Conservation (phyloP, 78 protist species). For the Dictyostelium discoideum region DNA sequence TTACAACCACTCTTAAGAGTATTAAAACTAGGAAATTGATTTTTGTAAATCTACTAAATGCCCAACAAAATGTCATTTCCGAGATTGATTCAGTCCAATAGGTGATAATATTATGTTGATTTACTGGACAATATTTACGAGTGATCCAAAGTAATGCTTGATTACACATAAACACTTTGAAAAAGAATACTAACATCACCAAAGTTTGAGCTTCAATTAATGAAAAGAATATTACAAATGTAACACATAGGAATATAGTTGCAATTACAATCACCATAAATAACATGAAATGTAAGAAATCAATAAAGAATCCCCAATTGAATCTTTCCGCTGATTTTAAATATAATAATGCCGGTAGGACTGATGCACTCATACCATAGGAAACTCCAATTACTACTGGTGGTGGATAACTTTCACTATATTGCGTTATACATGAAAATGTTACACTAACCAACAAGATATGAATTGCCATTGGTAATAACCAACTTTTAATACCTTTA, state of each 20-base stretch:
- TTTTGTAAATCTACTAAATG: not conserved
- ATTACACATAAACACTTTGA: not conserved
- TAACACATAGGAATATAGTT: not conserved
- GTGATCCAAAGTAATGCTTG: slow-evolving; percentile 32
- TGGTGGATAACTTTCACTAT: not conserved
- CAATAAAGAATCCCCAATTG: not conserved
- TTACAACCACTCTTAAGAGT: not conserved
- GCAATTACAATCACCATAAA: not conserved
- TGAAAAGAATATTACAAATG: slow-evolving; percentile 23
- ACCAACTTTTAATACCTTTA: not conserved
- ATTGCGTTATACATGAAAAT: slow-evolving; percentile 30
- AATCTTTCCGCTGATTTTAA: slow-evolving; percentile 23
- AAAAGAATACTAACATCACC: not conserved
- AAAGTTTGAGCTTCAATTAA: not conserved
- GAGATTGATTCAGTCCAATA: slow-evolving; percentile 65
- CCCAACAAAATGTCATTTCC: slow-evolving; percentile 19
- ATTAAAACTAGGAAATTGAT: slow-evolving; percentile 19
- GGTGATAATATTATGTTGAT: slow-evolving; percentile 48
- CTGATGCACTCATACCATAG: not conserved
- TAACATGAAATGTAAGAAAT: not conserved
- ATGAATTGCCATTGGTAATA: slow-evolving; percentile 9
- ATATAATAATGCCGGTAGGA: not conserved
- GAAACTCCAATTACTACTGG: not conserved
- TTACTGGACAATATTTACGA: not conserved
- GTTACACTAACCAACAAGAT: not conserved